These are phyloP conservation scores for Tuber magnatum DNA, from an alignment of 495 filamentous ascomycete species.

Conservation along the genomic window DNA sequence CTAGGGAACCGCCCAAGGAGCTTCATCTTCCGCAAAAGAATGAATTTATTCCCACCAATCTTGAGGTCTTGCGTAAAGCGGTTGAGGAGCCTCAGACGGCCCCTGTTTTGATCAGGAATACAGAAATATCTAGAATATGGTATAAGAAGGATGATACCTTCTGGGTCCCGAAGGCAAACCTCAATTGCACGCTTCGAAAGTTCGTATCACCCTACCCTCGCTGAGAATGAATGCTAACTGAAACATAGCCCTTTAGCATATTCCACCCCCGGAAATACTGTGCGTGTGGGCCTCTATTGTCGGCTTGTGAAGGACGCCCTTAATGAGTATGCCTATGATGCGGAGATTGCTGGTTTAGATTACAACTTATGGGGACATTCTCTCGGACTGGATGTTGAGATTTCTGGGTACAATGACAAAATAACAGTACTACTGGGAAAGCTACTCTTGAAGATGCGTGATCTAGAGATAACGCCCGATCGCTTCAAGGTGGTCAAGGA, in stretches of 20 bases:
- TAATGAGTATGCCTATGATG: conserved; percentile 93
- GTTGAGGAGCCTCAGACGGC: conserved; percentile 62
- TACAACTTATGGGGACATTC: conserved; percentile 67
- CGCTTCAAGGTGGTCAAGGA: conserved; percentile 92
- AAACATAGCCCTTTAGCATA: conserved; percentile 55
- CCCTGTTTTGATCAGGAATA: conserved; percentile 82
- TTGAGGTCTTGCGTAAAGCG: conserved; percentile 92
- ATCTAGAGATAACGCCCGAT: conserved; percentile 71
- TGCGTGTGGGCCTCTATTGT: conserved; percentile 74
- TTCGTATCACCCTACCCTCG: conserved; percentile 7
- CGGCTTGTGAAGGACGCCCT: conserved; percentile 84
- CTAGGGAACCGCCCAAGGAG: conserved; percentile 55
- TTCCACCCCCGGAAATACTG: conserved; percentile 65
- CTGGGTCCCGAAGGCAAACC: conserved; percentile 92
- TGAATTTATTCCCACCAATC: conserved; percentile 88
- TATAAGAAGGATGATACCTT: conserved; percentile 98
- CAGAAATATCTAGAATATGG: conserved; percentile 78
- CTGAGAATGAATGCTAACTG: conserved; percentile 13
- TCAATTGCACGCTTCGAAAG: conserved; percentile 72
- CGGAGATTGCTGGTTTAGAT: conserved; percentile 82
- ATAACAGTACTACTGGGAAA: conserved; percentile 85
- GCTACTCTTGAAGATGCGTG: conserved; percentile 76
- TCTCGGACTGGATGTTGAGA: conserved; percentile 67
- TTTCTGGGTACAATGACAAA: conserved; percentile 94
- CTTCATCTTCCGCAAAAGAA: conserved; percentile 88